Evolutionary conservation across 768 basidiomycete genomes (phyloP).

Genomic region (Lactarius evosmus): DNA sequence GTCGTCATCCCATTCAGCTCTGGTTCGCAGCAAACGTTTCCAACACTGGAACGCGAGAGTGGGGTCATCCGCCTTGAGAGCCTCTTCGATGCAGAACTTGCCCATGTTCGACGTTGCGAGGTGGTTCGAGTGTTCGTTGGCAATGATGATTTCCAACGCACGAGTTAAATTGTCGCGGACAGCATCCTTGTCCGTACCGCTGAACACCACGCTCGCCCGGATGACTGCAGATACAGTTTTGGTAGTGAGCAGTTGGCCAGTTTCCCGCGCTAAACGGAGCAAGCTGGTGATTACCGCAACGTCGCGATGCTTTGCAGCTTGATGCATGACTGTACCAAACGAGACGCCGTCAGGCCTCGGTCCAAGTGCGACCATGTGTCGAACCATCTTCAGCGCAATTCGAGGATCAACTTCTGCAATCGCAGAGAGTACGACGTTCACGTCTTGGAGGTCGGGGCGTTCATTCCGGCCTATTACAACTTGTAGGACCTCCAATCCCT

Average conservation of each 20-base stretch:
- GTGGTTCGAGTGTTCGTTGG: constrained; percentile 37
- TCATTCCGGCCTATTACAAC: constrained; percentile 47
- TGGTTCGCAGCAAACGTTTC: constrained; percentile 44
- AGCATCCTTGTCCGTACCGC: constrained; percentile 28
- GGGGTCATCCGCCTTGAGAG: constrained; percentile 49
- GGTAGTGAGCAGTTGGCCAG: constrained; percentile 41
- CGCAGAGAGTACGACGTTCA: constrained; percentile 59
- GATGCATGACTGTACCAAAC: constrained; percentile 61
- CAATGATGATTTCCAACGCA: constrained; percentile 44
- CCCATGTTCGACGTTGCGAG: constrained; percentile 48
- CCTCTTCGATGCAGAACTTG: constrained; percentile 47
- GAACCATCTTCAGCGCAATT: constrained; percentile 46
- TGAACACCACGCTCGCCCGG: constrained; percentile 29
- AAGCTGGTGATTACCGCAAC: constrained; percentile 43
- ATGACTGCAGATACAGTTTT: constrained; percentile 42
- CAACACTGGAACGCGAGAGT: constrained; percentile 60
- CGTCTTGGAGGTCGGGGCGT: constrained; percentile 58
- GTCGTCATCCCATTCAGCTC: constrained; percentile 47
- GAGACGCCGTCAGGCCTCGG: constrained; percentile 52
- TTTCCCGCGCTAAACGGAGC: constrained; percentile 39
- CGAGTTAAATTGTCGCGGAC: constrained; percentile 39
- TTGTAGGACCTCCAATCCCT: constrained; percentile 49
- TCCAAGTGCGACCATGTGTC: constrained; percentile 48
- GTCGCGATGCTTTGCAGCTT: constrained; percentile 48
- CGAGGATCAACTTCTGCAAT: constrained; percentile 50